Base-by-base conservation (phyloP, 2,329 filamentous ascomycete species). In the Trichoderma atroviride region DNA sequence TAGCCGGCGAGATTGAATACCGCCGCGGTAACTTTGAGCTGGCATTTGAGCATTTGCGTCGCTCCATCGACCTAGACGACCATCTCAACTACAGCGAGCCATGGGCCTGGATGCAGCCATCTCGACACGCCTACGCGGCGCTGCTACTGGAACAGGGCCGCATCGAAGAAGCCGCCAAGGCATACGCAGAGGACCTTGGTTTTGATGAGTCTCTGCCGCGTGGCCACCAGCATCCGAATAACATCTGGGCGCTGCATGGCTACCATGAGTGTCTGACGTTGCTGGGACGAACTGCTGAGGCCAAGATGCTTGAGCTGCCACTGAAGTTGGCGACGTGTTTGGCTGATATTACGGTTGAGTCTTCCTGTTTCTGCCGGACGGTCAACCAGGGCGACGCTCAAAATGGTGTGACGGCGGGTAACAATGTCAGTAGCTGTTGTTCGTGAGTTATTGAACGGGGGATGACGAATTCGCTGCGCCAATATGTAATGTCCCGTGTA, bases 41-140 rank as follows among this genome's bases (percentile, higher is more conserved):
- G 0, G 91, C 90, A 0, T 92, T 91, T 72, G 73, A 77, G 10
- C 82, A 86, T 68, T 81, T 92, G 4, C 82, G 83, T 3, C 79
- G 77, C 24, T 84, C 89, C 0, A 86, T 91, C 27, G 76, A 80
- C 0, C 81, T 86, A 7, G 88, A 91, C 68, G 89, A 91, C 71
- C 77, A 76, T 0, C 81, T 92, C n/a, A 85, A 86, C 0, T 92
- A 92, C 71, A 87, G 89, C 31, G 91, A 93, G 76, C 91, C 91
- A 0, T 92, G 90, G 90, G 88, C 87, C 0, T 92, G 90, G 90
- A 92, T 92, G 89, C 89, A 91, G 73, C 90, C 90, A 0, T 85
- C 88, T 0, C 83, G 89, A 2, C 90, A 92, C 77, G 90, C 90
- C 0, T 89, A 89, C 63, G 90, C 87, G 1, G 90, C 90, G 0